phyloP scores from a whole-genome alignment of 768 basidiomycete genomes.

The Heimioporus sp. region DNA sequence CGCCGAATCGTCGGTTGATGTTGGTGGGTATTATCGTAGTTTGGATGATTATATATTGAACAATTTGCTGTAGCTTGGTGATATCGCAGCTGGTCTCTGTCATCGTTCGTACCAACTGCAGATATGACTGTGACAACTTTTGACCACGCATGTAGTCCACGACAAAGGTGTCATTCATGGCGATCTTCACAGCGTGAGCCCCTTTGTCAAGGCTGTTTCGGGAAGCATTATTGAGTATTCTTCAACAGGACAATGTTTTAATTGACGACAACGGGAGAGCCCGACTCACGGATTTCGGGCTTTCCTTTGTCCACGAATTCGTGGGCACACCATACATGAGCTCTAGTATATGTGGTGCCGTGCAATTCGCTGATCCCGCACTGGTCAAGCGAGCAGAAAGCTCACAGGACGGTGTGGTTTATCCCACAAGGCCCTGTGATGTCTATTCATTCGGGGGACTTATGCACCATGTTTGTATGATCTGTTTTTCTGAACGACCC shows the following conservation, averaged over 20 bases:
- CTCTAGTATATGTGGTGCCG: conserved; percentile 36
- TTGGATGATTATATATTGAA: not conserved
- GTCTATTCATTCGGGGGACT: conserved; percentile 38
- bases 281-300: conserved; percentile 49
- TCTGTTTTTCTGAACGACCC: not conserved
- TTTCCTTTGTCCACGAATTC: conserved; percentile 29
- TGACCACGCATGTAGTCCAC: conserved; percentile 18
- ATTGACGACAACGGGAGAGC: conserved; percentile 39
- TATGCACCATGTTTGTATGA: conserved; percentile 23
- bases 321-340: conserved; percentile 28
- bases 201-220: not conserved
- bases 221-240: not conserved
- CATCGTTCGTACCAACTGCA: conserved; percentile 17
- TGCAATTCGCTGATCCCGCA: conserved; percentile 47
- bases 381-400: conserved; percentile 8
- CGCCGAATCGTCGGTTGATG: not conserved
- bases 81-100: conserved; percentile 20
- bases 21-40: conserved; percentile 9
- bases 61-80: conserved; percentile 12
- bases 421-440: conserved; percentile 21
- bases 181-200: conserved; percentile 35
- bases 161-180: conserved; percentile 28
- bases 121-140: not conserved
- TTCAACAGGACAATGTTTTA: conserved; percentile 39
- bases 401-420: not conserved